Percentiles rank a stretch among this genome's conserved stretches.
phyloP scores from a whole-genome alignment of 352 stramenopile species.

The Thalassiosira hispida region DNA sequence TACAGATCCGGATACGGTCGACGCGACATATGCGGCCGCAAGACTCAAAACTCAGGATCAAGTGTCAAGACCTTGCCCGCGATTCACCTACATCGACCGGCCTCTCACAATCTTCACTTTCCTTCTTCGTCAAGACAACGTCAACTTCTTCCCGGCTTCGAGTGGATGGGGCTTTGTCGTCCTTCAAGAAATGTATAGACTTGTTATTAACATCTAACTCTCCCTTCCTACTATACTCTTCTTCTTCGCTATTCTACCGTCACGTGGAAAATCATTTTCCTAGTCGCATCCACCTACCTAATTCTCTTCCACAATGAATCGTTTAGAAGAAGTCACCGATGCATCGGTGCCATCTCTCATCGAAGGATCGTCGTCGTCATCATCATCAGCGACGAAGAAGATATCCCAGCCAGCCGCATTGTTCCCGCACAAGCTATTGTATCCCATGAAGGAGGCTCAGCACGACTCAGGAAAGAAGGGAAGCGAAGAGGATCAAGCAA shows the following conservation, averaged over 20 bases:
- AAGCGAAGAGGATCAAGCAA: neutral
- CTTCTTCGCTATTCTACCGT: neutral
- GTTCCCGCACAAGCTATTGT: neutral
- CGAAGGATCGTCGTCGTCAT: neutral
- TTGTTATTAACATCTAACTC: too few species aligned
- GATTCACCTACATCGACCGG: neutral
- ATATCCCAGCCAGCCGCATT: neutral
- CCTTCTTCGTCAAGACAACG: neutral
- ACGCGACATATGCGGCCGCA: neutral
- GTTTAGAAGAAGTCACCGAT: neutral
- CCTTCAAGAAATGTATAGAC: too few species aligned
- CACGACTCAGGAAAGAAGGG: neutral
- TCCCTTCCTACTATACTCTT: too few species aligned
- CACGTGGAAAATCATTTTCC: neutral
- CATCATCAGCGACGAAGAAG: neutral
- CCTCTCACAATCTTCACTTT: neutral
- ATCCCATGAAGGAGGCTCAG: neutral
- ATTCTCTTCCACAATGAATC: neutral
- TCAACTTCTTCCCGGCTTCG: too few species aligned
- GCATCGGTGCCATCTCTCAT: neutral
- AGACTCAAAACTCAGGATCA: neutral
- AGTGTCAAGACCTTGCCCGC: too few species aligned
- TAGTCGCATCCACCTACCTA: neutral
- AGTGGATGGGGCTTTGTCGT: too few species aligned
- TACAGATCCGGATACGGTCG: too few species aligned